Conservation (phyloP, 306 rosid genomes). For the Fragaria nilgerrensis region DNA sequence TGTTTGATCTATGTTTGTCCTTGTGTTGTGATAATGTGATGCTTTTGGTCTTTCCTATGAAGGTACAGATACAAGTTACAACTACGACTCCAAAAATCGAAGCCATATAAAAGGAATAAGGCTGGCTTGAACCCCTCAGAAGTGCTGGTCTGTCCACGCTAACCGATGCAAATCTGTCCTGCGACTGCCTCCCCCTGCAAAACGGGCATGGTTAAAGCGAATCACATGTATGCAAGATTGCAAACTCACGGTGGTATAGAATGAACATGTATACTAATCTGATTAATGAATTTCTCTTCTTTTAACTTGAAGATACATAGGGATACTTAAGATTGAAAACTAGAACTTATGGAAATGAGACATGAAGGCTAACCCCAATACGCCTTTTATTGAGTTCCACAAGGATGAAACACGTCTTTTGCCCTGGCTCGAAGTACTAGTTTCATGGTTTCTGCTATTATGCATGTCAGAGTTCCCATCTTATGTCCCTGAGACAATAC, state of each 20-base stretch:
- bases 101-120: constrained; percentile 30
- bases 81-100: constrained; percentile 33
- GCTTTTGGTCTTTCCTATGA: constrained; percentile 38
- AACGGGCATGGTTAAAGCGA: constrained; percentile 16
- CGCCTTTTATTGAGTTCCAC: constrained; percentile 59
- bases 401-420: constrained; percentile 32
- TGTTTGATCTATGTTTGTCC: too few species aligned
- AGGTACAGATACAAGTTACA: constrained; percentile 41
- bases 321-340: too few species aligned
- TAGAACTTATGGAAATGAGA: not conserved
- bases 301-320: too few species aligned
- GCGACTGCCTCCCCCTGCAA: constrained; percentile 54
- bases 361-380: constrained; percentile 56
- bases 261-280: not conserved
- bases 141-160: constrained; percentile 43
- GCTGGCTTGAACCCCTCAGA: constrained; percentile 33
- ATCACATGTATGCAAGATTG: not conserved
- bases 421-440: constrained; percentile 32
- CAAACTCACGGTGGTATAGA: not conserved
- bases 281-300: too few species aligned
- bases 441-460: constrained; percentile 27
- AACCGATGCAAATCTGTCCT: constrained; percentile 63
- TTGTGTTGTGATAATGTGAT: too few species aligned
- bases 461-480: constrained; percentile 33
- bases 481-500: constrained; percentile 39